These are phyloP conservation scores for Dendryphion nanum DNA, from an alignment of 2,329 filamentous ascomycete genomes.

Conservation along the genomic window DNA sequence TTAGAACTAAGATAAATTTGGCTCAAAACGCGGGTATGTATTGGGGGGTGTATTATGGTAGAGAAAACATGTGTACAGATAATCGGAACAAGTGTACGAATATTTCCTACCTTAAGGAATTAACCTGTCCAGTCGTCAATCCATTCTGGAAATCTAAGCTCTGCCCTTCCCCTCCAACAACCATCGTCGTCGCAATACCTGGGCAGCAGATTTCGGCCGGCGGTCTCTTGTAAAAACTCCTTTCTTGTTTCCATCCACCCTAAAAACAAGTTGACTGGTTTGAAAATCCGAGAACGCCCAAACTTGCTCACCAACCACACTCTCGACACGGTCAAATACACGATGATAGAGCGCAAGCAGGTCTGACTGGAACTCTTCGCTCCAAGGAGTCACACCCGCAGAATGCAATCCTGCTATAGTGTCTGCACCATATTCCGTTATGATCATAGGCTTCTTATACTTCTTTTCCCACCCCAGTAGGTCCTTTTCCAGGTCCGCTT, in stretches of 20 bases:
- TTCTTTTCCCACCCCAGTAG: slow-evolving; percentile 6
- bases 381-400: slow-evolving; percentile 5
- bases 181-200: too few relatives aligned
- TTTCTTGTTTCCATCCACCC: slow-evolving; percentile 11
- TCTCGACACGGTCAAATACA: slow-evolving; percentile 7
- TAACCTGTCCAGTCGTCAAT: too few relatives aligned
- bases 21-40: too few relatives aligned
- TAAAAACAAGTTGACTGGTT: slow-evolving; percentile 5
- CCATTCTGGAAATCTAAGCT: too few relatives aligned
- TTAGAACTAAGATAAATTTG: too few relatives aligned
- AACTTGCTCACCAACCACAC: slow-evolving; percentile 9
- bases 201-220: slow-evolving; percentile 6
- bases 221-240: slow-evolving; percentile 9
- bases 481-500: slow-evolving; percentile 5
- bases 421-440: slow-evolving; percentile 11
- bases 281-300: slow-evolving; percentile 12
- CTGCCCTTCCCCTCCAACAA: too few relatives aligned
- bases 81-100: too few relatives aligned
- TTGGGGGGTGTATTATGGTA: too few relatives aligned
- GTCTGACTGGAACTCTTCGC: slow-evolving; percentile 9
- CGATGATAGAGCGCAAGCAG: slow-evolving; percentile 7
- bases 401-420: slow-evolving; percentile 8
- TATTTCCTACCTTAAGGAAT: too few relatives aligned
- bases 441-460: slow-evolving; percentile 11
- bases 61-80: too few relatives aligned